phyloP scores from a whole-genome alignment of 2,329 filamentous ascomycete genomes.

The Colletotrichum godetiae region DNA sequence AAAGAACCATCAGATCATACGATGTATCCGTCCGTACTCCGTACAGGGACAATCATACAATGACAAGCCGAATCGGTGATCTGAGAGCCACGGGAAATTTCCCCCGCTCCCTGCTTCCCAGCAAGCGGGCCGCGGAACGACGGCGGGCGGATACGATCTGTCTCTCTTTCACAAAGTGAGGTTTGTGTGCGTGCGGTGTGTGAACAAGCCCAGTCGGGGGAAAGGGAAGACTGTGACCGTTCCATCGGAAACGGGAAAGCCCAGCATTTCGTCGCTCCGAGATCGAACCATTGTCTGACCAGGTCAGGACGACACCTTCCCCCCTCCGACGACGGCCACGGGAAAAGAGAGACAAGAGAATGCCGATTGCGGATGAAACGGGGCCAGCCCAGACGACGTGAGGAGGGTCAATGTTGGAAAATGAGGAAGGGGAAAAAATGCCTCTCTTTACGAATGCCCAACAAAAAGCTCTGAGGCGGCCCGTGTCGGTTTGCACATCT shows the following conservation, averaged over 20 bases:
- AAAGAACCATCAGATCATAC: slow-evolving; percentile 9
- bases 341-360: not conserved
- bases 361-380: slow-evolving; percentile 18
- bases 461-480: slow-evolving; percentile 8
- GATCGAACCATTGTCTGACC: slow-evolving; percentile 26
- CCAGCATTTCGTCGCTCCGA: not conserved
- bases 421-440: not conserved
- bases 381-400: not conserved
- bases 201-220: not conserved
- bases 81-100: not conserved
- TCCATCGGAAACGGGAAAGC: slow-evolving; percentile 1
- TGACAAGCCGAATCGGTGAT: not conserved
- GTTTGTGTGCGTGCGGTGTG: not conserved
- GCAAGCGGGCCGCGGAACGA: slow-evolving; percentile 20
- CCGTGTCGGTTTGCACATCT: not conserved
- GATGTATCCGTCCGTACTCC: not conserved
- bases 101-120: not conserved
- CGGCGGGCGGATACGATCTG: slow-evolving; percentile 26
- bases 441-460: not conserved
- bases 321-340: not conserved
- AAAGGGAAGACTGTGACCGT: slow-evolving; percentile 5
- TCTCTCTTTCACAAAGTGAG: slow-evolving; percentile 2
- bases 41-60: not conserved
- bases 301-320: not conserved
- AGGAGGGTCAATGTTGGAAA: slow-evolving; percentile 9